Evolutionary conservation across 139 green algal species (phyloP), one percentile per base, ranked within the genome.

Genomic region (Chlamydomonas eustigma): DNA sequence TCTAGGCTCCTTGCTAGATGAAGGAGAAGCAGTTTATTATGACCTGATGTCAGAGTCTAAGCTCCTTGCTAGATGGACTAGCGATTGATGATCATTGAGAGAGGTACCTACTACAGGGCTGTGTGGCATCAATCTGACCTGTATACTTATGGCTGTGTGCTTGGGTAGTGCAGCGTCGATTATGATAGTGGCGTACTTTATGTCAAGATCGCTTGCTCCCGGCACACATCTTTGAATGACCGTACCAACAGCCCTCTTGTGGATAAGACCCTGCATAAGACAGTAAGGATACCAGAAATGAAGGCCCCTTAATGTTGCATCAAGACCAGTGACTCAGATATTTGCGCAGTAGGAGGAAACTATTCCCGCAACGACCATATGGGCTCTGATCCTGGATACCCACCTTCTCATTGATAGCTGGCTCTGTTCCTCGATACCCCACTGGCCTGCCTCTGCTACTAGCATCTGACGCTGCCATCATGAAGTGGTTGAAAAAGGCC

Each of bases 401-500:
- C 1, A 51, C 34, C 12, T 34, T 2, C 24, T 32, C 44, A n/a
- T 34, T 12, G 12, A 2, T 25, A 33, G 2, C 5, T n/a, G 28
- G 30, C 69, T 25, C 63, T 70, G 39, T 50, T 51, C 50, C 0
- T 28, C 71, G n/a, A 71, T 31, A 8, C 71, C 64, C 3, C 4
- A 32, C 0, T 36, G 71, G 5, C 69, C 63, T 34, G 77, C 50
- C 33, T 50, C 75, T 25, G 44, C 32, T 37, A 12, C 2, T 24
- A 1, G 37, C 34, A 24, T 51, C 44, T n/a, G 64, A 22, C 1
- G 68, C 72, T 0, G 39, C 35, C 1, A 74, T 39, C 44, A 71
- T 67, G 44, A 84, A 81, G 31, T 73, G 36, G 51, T 73, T 63
- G 50, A 36, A 52, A 12, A 84, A 76, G 22, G 64, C 69, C 58